Conservation (phyloP, 1,284 basidiomycete species). For the Cutaneotrichosporon curvatum region DNA sequence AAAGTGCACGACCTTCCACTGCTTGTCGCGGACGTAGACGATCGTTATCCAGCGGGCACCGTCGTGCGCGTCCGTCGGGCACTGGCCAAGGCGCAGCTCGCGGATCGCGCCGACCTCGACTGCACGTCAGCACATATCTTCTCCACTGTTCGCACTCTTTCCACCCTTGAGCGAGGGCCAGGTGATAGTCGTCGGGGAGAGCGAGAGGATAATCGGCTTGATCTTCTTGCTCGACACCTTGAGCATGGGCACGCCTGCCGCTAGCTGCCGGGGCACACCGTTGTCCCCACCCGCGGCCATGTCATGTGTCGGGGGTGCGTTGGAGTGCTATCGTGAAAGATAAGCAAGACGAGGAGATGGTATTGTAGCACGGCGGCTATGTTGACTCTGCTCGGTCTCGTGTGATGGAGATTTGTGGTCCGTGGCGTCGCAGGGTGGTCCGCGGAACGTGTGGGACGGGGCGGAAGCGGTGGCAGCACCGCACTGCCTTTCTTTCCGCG, state of each 20-base stretch:
- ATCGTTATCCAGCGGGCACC: conserved; percentile 50
- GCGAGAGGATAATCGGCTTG: conserved; percentile 63
- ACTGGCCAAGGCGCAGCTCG: conserved; percentile 73
- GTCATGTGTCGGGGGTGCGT: not conserved
- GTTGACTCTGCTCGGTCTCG: too few species aligned
- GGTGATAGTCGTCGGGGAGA: conserved; percentile 69
- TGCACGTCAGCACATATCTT: conserved; percentile 31
- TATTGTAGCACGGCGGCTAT: too few species aligned
- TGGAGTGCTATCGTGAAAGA: too few species aligned
- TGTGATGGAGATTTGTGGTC: too few species aligned
- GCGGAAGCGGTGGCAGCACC: too few species aligned
- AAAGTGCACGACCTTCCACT: conserved; percentile 88
- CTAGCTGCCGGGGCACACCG: conserved; percentile 16
- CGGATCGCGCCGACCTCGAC: conserved; percentile 87
- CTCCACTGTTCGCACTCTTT: too few species aligned
- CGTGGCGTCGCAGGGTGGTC: too few species aligned
- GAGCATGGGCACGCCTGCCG: conserved; percentile 62
- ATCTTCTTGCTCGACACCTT: conserved; percentile 82
- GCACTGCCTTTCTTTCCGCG: too few species aligned
- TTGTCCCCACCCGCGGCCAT: not conserved
- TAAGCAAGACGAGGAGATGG: too few species aligned
- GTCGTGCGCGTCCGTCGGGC: conserved; percentile 54
- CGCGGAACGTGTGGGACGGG: too few species aligned
- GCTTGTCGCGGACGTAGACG: conserved; percentile 52
- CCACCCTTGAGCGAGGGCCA: conserved; percentile 75